Evolutionary conservation across 495 filamentous ascomycete genomes (phyloP).

Genomic region (Astrothelium macrocarpum): DNA sequence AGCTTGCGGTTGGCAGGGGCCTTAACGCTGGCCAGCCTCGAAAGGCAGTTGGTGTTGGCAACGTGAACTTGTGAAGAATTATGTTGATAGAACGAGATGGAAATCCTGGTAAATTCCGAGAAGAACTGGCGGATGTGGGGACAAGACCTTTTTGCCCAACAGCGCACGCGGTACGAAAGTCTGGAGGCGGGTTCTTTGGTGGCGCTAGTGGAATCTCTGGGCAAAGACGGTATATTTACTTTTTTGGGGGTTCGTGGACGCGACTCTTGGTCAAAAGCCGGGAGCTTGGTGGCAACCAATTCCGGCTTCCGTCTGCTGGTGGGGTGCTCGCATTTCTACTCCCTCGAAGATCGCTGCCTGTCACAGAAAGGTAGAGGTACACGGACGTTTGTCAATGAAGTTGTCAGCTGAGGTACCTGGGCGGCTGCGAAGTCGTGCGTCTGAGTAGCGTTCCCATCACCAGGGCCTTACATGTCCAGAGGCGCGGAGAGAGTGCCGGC

Average conservation of each 20-base stretch:
- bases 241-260: background rate
- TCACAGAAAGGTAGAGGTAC: conserved; percentile 1
- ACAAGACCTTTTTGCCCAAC: background rate
- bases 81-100: no score
- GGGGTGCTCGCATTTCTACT: conserved; percentile 6
- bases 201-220: background rate
- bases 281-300: background rate
- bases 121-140: background rate
- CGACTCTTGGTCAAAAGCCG: background rate
- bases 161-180: background rate
- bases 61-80: no score
- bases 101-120: no score
- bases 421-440: background rate
- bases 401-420: conserved; percentile 3
- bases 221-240: background rate
- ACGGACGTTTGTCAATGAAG: background rate
- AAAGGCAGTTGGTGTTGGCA: no score
- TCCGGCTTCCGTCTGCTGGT: background rate
- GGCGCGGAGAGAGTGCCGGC: background rate
- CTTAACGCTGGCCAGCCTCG: no score
- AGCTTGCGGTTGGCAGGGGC: no score
- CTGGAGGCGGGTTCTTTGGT: background rate
- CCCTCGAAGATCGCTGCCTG: background rate
- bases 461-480: background rate
- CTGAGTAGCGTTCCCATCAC: background rate